Conservation (phyloP, 2,329 filamentous ascomycete genomes). For the Fusarium austroafricanum region DNA sequence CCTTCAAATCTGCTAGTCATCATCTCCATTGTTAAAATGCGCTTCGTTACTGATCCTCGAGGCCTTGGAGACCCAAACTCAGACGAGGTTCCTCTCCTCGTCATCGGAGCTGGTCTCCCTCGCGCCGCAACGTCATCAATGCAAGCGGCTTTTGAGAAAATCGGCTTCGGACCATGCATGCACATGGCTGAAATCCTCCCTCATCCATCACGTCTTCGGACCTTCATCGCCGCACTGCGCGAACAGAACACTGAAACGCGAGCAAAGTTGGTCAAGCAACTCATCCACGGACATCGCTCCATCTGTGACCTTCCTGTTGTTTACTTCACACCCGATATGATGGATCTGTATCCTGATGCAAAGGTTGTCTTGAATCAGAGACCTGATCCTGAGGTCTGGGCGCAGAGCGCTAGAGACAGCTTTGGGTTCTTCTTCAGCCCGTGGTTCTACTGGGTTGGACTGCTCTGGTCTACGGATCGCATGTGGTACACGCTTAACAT, state of each 20-base stretch:
- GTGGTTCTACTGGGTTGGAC: slow-evolving; percentile 41
- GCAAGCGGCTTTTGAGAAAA: slow-evolving; percentile 49
- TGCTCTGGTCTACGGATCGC: slow-evolving; percentile 47
- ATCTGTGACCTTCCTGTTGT: slow-evolving; percentile 49
- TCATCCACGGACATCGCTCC: slow-evolving; percentile 49
- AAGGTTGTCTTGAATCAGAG: slow-evolving; percentile 50
- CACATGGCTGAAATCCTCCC: slow-evolving; percentile 50
- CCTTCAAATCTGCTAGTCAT: accelerated
- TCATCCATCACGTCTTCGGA: slow-evolving; percentile 37
- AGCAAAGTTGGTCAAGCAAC: slow-evolving; percentile 46
- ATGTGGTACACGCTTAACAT: slow-evolving; percentile 45
- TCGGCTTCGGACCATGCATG: slow-evolving; percentile 49
- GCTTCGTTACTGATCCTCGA: slow-evolving; percentile 33
- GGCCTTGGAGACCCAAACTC: slow-evolving; percentile 5
- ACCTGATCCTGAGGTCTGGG: slow-evolving; percentile 44
- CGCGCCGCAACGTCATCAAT: slow-evolving; percentile 53
- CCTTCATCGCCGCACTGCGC: slow-evolving; percentile 44
- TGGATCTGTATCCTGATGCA: slow-evolving; percentile 54
- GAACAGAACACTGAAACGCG: slow-evolving; percentile 45
- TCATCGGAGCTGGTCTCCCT: slow-evolving; percentile 50
- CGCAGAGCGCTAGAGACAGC: slow-evolving; percentile 41
- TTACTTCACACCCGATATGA: slow-evolving; percentile 51
- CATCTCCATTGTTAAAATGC: slow-evolving; percentile 8
- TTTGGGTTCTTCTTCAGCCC: slow-evolving; percentile 47
- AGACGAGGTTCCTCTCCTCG: slow-evolving; percentile 20